A percentile compares a stretch with the other conserved stretches of the same genome.
Evolutionary conservation across 768 basidiomycete species (phyloP).

Genomic region (Amanita polypyramis): DNA sequence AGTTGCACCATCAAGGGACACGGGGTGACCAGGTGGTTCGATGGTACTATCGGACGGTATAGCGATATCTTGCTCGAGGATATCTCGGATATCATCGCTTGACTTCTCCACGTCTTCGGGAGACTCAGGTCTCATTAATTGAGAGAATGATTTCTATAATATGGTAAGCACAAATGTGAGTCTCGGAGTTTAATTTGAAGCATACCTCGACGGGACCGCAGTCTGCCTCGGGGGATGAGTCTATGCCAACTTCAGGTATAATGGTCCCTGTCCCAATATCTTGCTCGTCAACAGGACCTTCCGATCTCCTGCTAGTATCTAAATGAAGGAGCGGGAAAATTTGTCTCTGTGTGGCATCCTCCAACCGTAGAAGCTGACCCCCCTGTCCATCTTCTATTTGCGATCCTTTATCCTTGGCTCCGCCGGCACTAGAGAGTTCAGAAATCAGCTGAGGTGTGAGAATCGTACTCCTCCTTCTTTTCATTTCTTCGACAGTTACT

Average conservation of each 20-base stretch:
- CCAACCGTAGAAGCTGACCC: too few relatives aligned
- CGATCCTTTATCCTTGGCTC: neutral
- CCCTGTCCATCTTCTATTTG: neutral
- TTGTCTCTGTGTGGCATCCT: neutral
- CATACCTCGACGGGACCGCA: neutral
- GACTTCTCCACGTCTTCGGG: neutral
- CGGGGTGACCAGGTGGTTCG: neutral
- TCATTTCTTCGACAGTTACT: conserved; percentile 37
- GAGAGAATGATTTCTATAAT: neutral
- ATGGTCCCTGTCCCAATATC: neutral
- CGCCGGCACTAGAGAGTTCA: neutral
- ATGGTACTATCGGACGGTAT: neutral
- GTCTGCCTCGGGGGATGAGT: neutral
- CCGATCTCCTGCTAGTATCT: neutral
- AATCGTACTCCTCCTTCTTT: conserved; percentile 28
- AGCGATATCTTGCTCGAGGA: conserved; percentile 2
- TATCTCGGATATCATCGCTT: conserved; percentile 2
- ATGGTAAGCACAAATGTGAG: neutral
- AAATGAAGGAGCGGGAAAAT: neutral
- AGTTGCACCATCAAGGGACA: neutral
- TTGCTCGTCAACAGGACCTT: neutral
- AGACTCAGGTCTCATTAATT: conserved; percentile 2
- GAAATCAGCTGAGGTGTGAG: neutral
- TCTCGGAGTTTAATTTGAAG: neutral
- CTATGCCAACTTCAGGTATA: neutral